A percentile compares a stretch with the other conserved stretches of the same genome.
phyloP scores from a whole-genome alignment of 306 rosid species.

The Prinsepia uniflora region DNA sequence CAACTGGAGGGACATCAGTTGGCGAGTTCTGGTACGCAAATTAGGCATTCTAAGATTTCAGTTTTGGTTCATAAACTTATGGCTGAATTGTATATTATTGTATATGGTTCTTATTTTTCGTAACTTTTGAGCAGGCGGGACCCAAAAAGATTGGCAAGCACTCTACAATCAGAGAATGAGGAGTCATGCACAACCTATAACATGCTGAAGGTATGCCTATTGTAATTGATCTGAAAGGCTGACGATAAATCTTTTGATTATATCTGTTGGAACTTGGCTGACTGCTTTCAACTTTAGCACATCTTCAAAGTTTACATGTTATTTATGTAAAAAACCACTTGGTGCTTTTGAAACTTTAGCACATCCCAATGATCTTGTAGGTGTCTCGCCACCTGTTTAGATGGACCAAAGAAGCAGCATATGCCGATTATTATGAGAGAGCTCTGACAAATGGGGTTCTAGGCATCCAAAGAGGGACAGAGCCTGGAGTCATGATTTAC shows the following conservation, averaged over 20 bases:
- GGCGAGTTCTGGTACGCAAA: constrained; percentile 66
- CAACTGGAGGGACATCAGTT: constrained; percentile 97
- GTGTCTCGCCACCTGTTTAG: constrained; percentile 78
- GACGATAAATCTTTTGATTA: background rate
- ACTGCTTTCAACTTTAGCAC: background rate
- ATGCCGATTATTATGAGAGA: constrained; percentile 88
- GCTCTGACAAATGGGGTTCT: constrained; percentile 88
- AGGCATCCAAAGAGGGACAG: constrained; percentile 84
- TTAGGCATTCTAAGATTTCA: background rate
- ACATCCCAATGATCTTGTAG: constrained; percentile 34
- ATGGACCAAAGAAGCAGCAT: constrained; percentile 79
- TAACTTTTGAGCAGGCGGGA: constrained; percentile 42
- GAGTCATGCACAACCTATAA: constrained; percentile 89
- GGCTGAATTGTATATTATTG: no score
- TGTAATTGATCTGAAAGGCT: background rate
- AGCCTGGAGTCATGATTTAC: constrained; percentile 93
- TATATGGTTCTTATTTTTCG: background rate
- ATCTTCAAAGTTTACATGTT: background rate
- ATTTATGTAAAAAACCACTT: background rate
- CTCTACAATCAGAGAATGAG: constrained; percentile 58
- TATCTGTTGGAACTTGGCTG: background rate
- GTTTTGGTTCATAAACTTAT: constrained; percentile 15
- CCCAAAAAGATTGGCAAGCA: constrained; percentile 64
- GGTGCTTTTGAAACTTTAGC: background rate
- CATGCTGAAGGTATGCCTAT: constrained; percentile 69